Evolutionary conservation across 2,329 filamentous ascomycete species (phyloP).

Genomic region (Aspergillus sp.): DNA sequence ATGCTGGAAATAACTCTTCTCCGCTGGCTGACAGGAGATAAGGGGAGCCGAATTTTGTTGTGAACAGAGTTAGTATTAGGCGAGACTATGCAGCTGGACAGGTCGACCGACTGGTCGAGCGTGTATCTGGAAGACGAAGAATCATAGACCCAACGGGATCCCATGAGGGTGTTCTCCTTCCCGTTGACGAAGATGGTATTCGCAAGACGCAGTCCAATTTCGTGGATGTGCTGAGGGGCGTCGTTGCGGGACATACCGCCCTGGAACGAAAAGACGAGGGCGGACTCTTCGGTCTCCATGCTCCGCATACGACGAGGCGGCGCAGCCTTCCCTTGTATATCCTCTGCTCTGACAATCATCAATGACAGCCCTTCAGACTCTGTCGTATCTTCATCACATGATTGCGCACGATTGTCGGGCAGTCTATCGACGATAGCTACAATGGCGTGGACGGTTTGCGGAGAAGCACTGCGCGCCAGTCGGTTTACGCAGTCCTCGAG

Average conservation of each 20-base stretch:
- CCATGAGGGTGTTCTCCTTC: slow-evolving; percentile 38
- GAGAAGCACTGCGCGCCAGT: slow-evolving; percentile 18
- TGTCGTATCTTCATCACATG: neutral
- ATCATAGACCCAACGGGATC: slow-evolving; percentile 33
- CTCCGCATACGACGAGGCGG: slow-evolving; percentile 26
- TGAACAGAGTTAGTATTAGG: slow-evolving; percentile 13
- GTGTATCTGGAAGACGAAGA: slow-evolving; percentile 17
- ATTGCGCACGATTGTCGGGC: slow-evolving; percentile 17
- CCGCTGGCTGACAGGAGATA: slow-evolving; percentile 35
- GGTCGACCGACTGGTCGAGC: slow-evolving; percentile 25
- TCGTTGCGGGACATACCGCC: slow-evolving; percentile 3
- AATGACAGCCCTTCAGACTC: slow-evolving; percentile 37
- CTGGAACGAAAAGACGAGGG: slow-evolving; percentile 28
- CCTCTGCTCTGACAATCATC: slow-evolving; percentile 22
- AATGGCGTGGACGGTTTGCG: slow-evolving; percentile 24
- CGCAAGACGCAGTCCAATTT: slow-evolving; percentile 39
- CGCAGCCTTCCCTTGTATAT: slow-evolving; percentile 29
- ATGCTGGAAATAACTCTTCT: slow-evolving; percentile 40
- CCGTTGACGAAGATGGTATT: slow-evolving; percentile 43
- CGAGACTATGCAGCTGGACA: slow-evolving; percentile 31
- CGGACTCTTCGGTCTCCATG: slow-evolving; percentile 29
- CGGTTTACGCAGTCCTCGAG: slow-evolving; percentile 28
- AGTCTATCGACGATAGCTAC: slow-evolving; percentile 38
- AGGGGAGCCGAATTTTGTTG: slow-evolving; percentile 28
- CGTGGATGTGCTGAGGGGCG: slow-evolving; percentile 17